Evolutionary conservation across 345 rosid genomes (phyloP).

Genomic region (Euphorbia lathyris): DNA sequence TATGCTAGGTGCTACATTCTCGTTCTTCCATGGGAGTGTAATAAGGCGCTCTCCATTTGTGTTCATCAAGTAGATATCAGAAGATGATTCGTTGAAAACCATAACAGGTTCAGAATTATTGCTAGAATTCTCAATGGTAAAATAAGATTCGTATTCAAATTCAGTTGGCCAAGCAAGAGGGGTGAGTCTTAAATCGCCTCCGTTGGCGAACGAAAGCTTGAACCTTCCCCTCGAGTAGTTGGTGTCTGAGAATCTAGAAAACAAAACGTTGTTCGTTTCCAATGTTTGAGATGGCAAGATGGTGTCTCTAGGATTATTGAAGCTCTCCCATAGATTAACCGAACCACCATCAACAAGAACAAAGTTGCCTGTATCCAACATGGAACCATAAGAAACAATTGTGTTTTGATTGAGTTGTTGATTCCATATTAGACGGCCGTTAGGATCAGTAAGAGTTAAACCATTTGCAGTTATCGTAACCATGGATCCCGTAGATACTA

Average conservation of each 20-base stretch:
- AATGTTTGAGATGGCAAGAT: conserved; percentile 37
- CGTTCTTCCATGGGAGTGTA: not conserved
- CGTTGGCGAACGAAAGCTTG: conserved; percentile 12
- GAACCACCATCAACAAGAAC: conserved; percentile 22
- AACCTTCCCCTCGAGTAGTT: conserved; percentile 24
- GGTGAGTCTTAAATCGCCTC: conserved; percentile 16
- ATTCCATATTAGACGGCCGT: conserved; percentile 9
- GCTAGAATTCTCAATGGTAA: conserved; percentile 6
- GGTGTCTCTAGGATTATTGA: conserved; percentile 37
- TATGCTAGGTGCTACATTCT: not conserved
- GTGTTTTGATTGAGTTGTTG: not conserved
- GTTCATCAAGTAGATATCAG: not conserved
- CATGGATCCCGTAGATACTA: conserved; percentile 25
- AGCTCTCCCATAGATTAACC: conserved; percentile 36
- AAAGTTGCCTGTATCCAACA: conserved; percentile 38
- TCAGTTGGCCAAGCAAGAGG: conserved; percentile 20
- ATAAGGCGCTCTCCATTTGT: not conserved
- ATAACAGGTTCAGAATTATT: conserved; percentile 7
- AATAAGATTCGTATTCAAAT: conserved; percentile 14
- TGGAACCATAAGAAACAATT: conserved; percentile 12
- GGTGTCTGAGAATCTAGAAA: conserved; percentile 18
- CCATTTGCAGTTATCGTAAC: conserved; percentile 18
- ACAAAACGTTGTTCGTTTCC: conserved; percentile 14
- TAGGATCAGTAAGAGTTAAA: conserved; percentile 21
- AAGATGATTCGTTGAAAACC: conserved; percentile 17